Conservation (phyloP, 2,329 filamentous ascomycete species). For the Lomentospora prolificans region DNA sequence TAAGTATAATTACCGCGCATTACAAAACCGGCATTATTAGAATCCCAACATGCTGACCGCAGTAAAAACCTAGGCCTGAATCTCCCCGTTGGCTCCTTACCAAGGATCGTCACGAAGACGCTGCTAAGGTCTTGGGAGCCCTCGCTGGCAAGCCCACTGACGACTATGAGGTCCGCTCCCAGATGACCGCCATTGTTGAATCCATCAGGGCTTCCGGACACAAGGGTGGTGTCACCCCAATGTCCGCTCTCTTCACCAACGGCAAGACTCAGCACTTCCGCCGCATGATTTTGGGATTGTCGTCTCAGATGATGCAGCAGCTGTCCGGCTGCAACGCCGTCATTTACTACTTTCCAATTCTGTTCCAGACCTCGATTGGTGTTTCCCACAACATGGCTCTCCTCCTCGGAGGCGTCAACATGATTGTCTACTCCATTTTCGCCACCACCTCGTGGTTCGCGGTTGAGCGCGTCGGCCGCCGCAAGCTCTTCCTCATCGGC, state of each 20-base stretch:
- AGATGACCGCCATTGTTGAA: background rate
- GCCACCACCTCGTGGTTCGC: constrained; percentile 28
- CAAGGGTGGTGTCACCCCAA: constrained; percentile 30
- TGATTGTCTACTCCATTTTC: constrained; percentile 38
- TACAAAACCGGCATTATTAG: background rate
- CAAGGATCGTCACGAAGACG: constrained; percentile 37
- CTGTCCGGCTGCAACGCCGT: constrained; percentile 49
- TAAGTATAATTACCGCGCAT: background rate
- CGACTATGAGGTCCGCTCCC: background rate
- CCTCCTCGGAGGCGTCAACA: constrained; percentile 39
- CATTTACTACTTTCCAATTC: constrained; percentile 51
- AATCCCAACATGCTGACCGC: background rate
- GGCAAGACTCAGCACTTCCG: constrained; percentile 58
- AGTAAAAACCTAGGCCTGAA: no score
- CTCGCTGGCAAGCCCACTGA: constrained; percentile 16
- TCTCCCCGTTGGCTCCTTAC: constrained; percentile 35
- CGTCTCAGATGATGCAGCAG: constrained; percentile 53
- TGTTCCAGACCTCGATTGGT: constrained; percentile 35
- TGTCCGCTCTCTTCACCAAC: constrained; percentile 43
- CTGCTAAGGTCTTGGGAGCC: constrained; percentile 19
- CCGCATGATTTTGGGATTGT: constrained; percentile 50
- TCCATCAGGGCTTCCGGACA: constrained; percentile 21
- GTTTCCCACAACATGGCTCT: constrained; percentile 35
- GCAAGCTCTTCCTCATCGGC: constrained; percentile 31
- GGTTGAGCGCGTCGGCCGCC: constrained; percentile 34